Base-by-base conservation (phyloP, 495 filamentous ascomycete genomes). In the Bathelium albidoporum region DNA sequence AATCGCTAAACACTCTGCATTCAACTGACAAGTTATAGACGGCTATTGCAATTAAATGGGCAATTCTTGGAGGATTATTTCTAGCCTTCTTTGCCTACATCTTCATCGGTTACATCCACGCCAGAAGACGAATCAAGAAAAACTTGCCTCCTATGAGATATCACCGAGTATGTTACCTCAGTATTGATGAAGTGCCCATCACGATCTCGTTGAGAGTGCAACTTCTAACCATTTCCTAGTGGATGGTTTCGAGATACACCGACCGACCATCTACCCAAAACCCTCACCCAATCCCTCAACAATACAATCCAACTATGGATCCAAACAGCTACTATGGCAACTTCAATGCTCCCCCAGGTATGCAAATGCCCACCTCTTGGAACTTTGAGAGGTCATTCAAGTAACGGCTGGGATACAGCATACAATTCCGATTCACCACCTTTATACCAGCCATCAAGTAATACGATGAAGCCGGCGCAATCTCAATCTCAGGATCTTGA, bases 31-130 rank as follows among this genome's bases (percentile, higher is more conserved):
- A 32, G 11, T 1, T 44, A 22, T 63, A 87, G 85, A 79, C 76
- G 29, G 87, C 81, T 45, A 70, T 79, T 58, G 83, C 84, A 61
- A 73, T 89, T 67, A 89, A 89, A 73, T 92, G 86, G 81, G 79
- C 79, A 32, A 72, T 91, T 49, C 82, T 90, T 70, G 66, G 59
- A 18, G 59, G 60, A 59, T 64, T 77, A 58, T 80, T 87, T 63
- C 49, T 81, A 32, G 39, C 86, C 43, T 69, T 86, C 62, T 65
- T 80, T 66, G 70, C 83, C 31, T 77, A 82, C 63, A 76, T 85
- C 68, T 69, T 89, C 32, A 70, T 84, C 36, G 84, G 84, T 66
- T 79, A 84, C 65, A 63, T 75, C 16, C 89, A 91, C 71, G 88
- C 88, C 43, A 80, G 83, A 74, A 74, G 76, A 52, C 80, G 89